These are phyloP conservation scores for Tetragonia tetragonoides DNA, from an alignment of 148 eudicot species.

Conservation along the genomic window DNA sequence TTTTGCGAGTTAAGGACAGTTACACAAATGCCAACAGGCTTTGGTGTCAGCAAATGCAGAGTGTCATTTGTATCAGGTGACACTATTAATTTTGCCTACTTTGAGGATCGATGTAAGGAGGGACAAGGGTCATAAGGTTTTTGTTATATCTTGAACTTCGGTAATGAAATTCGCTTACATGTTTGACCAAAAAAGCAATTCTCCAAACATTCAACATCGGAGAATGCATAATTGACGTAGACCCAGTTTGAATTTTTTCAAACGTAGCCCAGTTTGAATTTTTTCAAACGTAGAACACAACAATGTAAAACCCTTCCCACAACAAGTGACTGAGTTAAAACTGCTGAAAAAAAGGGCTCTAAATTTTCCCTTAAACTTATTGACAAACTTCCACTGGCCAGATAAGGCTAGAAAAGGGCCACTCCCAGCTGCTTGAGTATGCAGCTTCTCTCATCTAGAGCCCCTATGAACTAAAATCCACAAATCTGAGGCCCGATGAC, in stretches of 20 bases:
- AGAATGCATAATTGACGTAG: background rate
- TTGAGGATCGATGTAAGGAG: too few relatives aligned
- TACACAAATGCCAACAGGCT: too few relatives aligned
- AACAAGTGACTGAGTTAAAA: background rate
- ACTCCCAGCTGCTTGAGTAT: background rate
- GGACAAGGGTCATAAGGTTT: too few relatives aligned
- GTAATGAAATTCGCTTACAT: too few relatives aligned
- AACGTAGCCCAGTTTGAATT: background rate
- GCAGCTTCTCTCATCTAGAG: background rate
- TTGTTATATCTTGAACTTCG: too few relatives aligned
- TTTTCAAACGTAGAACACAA: background rate
- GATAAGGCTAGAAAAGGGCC: background rate
- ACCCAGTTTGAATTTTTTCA: background rate
- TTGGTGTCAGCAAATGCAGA: too few relatives aligned
- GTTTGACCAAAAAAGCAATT: background rate
- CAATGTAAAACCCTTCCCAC: background rate
- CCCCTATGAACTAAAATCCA: background rate
- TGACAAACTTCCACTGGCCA: background rate
- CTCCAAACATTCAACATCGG: background rate
- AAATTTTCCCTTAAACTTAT: background rate
- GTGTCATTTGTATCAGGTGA: too few relatives aligned
- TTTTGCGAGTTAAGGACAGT: too few relatives aligned
- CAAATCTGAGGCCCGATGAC: background rate
- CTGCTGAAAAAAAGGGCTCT: background rate
- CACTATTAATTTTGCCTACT: too few relatives aligned